Evolutionary conservation across 805 yeast species (phyloP).

Genomic region (Saccharomycopsis oosterbeekiorum): DNA sequence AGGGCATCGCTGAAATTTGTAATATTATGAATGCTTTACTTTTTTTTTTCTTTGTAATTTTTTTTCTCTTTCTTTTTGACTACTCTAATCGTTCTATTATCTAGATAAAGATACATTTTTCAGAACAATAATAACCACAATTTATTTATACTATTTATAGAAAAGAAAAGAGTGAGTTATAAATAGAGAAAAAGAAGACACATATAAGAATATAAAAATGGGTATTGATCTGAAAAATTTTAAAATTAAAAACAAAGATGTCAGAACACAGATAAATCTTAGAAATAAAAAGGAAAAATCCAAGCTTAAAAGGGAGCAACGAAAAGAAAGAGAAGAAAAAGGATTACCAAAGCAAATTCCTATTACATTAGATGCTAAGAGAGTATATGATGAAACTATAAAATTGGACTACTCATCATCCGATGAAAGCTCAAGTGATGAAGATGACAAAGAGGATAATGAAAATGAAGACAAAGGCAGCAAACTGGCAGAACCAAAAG

Average conservation of each 20-base stretch:
- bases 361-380: slow-evolving; percentile 70
- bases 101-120: too few species aligned
- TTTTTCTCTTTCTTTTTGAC: background rate
- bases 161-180: background rate
- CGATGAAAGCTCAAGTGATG: slow-evolving; percentile 8
- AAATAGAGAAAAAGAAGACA: background rate
- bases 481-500: slow-evolving; percentile 24
- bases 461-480: slow-evolving; percentile 30
- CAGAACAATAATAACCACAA: background rate
- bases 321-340: slow-evolving; percentile 63
- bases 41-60: background rate
- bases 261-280: slow-evolving; percentile 11
- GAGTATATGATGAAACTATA: slow-evolving; percentile 83
- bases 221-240: slow-evolving; percentile 12
- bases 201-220: slow-evolving; percentile 1
- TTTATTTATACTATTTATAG: background rate
- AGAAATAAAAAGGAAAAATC: slow-evolving; percentile 15
- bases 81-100: too few species aligned
- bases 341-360: slow-evolving; percentile 73
- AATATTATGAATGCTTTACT: background rate
- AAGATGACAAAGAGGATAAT: slow-evolving; percentile 5
- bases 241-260: slow-evolving; percentile 16
- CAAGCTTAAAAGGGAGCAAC: slow-evolving; percentile 42
- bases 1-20: background rate
- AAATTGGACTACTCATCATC: slow-evolving; percentile 22